Conservation (phyloP, 176 grass and related monocot genomes). For the Rhynchospora tenuis region DNA sequence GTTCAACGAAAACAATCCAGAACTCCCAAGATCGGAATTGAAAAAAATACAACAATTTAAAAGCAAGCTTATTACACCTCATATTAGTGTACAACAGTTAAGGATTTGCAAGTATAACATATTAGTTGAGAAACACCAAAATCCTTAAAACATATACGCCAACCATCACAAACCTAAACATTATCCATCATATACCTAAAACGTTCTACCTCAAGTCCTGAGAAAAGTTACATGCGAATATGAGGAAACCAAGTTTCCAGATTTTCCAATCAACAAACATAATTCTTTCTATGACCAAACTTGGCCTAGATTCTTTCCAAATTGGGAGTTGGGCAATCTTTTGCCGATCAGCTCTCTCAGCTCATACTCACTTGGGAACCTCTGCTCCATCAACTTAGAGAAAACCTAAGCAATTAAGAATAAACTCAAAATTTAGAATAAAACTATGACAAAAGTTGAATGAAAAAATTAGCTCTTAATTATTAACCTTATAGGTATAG, state of each 20-base stretch:
- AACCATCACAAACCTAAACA: slow-evolving; percentile 4
- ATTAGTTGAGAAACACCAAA: not conserved
- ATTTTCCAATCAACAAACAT: not conserved
- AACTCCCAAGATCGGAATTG: no score
- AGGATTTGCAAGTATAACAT: not conserved
- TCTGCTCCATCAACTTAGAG: slow-evolving; percentile 82
- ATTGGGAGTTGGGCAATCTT: slow-evolving; percentile 42
- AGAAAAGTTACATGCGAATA: not conserved
- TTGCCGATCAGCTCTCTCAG: slow-evolving; percentile 59
- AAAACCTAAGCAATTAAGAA: slow-evolving; percentile 57
- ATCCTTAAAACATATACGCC: not conserved
- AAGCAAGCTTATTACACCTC: not conserved
- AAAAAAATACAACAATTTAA: not conserved
- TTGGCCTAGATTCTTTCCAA: slow-evolving; percentile 44
- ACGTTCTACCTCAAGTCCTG: not conserved
- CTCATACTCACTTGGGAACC: slow-evolving; percentile 87
- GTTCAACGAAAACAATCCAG: no score
- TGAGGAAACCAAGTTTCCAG: not conserved
- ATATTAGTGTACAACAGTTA: not conserved
- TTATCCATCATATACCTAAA: no score
- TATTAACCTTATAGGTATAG: not conserved
- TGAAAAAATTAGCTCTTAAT: not conserved
- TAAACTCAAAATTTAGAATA: not conserved
- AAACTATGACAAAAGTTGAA: not conserved
- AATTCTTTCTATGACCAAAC: slow-evolving; percentile 25